Evolutionary conservation across 768 basidiomycete genomes (phyloP), one percentile per base, ranked within the genome.

Genomic region (Gloeopeniophorella convolvens): DNA sequence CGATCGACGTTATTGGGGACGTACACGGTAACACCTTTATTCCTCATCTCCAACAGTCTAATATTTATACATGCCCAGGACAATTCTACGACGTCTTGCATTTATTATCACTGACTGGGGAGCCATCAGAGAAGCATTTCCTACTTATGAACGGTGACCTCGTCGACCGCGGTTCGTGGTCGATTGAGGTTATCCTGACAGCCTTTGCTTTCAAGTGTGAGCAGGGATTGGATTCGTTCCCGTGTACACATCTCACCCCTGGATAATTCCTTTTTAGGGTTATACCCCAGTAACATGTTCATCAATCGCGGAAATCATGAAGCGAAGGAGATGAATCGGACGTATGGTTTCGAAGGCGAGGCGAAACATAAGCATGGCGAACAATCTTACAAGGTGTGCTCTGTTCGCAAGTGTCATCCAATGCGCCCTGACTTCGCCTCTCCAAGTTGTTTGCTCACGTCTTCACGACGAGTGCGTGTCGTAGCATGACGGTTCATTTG

Each of bases 221-320:
- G 83, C 66, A 43, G 30, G 7, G 42, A 26, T 41, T 32, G 13
- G 23, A 27, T 11, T 41, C 31, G 23, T 15, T 35, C 11, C 21
- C 51, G 10, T 45, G 16, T 42, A n/a, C n/a, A 32, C 24, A 45
- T 32, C 31, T 16, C 28, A 39, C 21, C 42, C 47, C 54, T 59
- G 31, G 53, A 36, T 40, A 39, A 50, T 54, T 57, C 45, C 24
- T 33, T 47, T n/a, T 24, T 54, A 91, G 90, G 94, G 94, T 70
- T 97, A 48, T 92, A 89, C 68, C 95, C 95, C 3, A 79, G 79
- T 50, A 79, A 73, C 50, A 89, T 97, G 75, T 95, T 78, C 66
- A 80, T 99, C 64, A 98, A 99, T 66, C 80, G 95, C 56, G 95
- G 95, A 15, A 98, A 97, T 69, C 95, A 98, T 62, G 92, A 95